Percentiles rank a stretch among this genome's conserved stretches.
phyloP scores from a whole-genome alignment of 2,329 filamentous ascomycete species.

The Claviceps sp. region DNA sequence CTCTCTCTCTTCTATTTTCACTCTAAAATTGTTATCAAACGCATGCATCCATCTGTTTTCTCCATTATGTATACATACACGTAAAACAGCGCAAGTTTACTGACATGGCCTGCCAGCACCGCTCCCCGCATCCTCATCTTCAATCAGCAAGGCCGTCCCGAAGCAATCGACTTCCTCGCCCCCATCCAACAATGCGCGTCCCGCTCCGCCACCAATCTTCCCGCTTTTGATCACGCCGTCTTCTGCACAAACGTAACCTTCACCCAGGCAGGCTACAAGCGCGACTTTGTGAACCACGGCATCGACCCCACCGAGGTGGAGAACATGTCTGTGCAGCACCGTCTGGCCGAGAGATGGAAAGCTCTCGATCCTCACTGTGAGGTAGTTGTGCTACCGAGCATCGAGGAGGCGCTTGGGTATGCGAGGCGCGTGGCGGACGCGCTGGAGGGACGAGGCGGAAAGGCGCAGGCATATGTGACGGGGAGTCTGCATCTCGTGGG shows the following conservation, averaged over 20 bases:
- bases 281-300: constrained; percentile 44
- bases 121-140: constrained; percentile 57
- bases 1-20: not conserved
- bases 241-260: constrained; percentile 70
- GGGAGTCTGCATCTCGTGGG: constrained; percentile 52
- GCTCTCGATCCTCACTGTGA: constrained; percentile 31
- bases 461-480: constrained; percentile 39
- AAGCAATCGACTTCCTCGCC: constrained; percentile 40
- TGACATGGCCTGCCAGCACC: constrained; percentile 10
- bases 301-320: constrained; percentile 37
- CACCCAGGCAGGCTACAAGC: constrained; percentile 35
- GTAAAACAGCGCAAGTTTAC: not conserved
- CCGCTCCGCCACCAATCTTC: constrained; percentile 13
- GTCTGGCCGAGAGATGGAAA: constrained; percentile 38
- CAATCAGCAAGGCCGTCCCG: constrained; percentile 60
- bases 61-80: not conserved
- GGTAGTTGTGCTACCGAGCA: constrained; percentile 35
- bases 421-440: constrained; percentile 24
- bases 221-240: constrained; percentile 56
- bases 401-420: constrained; percentile 40
- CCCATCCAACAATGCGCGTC: constrained; percentile 27
- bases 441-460: constrained; percentile 17
- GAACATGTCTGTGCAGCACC: constrained; percentile 37
- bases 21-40: not conserved
- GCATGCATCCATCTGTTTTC: not conserved